Evolutionary conservation across 2,329 filamentous ascomycete genomes (phyloP).

Genomic region (Paraphoma sp.): DNA sequence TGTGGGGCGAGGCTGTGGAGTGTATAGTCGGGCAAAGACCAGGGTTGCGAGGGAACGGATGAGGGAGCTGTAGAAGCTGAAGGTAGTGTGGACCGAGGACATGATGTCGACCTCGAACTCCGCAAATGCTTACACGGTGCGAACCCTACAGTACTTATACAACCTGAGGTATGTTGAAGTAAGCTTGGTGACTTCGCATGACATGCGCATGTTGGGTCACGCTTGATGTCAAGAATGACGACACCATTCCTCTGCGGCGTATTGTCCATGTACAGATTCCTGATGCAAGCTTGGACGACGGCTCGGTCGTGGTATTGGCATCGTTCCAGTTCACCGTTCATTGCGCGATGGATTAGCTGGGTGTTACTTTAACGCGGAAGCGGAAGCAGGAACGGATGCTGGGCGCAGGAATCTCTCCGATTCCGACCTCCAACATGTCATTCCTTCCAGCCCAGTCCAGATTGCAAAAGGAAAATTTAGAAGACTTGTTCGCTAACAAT

Average conservation of each 20-base stretch:
- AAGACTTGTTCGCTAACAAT: not conserved
- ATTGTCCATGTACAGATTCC: not conserved
- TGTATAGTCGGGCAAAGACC: conserved; percentile 17
- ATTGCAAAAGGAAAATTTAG: not conserved
- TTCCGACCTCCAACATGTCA: not conserved
- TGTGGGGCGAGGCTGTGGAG: conserved; percentile 7
- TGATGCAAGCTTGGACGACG: not conserved
- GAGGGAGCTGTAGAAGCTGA: conserved; percentile 13
- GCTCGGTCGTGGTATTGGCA: not conserved
- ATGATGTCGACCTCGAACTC: not conserved
- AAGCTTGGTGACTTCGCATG: not conserved
- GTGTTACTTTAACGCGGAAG: not conserved
- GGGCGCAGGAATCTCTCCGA: not conserved
- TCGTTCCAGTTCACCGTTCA: not conserved
- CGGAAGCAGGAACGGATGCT: not conserved
- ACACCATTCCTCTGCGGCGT: not conserved
- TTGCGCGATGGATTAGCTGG: not conserved
- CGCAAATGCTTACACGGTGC: not conserved
- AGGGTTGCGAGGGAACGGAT: conserved; percentile 7
- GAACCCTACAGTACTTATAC: too few relatives aligned
- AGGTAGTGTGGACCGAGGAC: too few relatives aligned
- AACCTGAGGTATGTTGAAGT: too few relatives aligned
- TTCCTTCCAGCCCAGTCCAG: not conserved
- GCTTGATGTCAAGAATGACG: not conserved
- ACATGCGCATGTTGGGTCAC: not conserved